Percentiles rank a stretch among this genome's conserved stretches.
phyloP scores from a whole-genome alignment of 257 asterid genomes.

The Euphrasia confusa region DNA sequence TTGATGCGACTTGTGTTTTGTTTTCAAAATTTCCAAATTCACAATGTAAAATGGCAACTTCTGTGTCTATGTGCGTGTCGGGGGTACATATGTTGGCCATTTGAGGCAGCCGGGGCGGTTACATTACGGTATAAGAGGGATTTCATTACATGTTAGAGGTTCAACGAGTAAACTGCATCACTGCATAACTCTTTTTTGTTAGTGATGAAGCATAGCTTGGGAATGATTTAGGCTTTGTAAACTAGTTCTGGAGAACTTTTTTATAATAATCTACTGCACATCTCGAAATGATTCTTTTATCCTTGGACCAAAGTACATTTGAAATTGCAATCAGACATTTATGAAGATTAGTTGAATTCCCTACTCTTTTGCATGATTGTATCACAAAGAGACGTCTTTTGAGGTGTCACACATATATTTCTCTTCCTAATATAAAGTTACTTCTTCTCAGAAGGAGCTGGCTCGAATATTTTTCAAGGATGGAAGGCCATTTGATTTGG shows the following conservation, averaged over 20 bases:
- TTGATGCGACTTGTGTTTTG: not conserved
- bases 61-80: not conserved
- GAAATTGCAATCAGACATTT: not conserved
- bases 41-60: not conserved
- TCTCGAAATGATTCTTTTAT: not conserved
- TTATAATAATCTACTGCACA: not conserved
- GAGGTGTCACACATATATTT: constrained; percentile 9
- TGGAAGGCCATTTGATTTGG: constrained; percentile 72
- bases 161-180: not conserved
- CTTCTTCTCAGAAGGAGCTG: constrained; percentile 61
- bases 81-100: not conserved
- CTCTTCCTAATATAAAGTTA: not conserved
- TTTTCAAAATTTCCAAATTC: not conserved
- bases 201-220: not conserved
- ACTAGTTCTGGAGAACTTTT: not conserved
- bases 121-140: not conserved
- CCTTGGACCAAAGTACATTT: not conserved
- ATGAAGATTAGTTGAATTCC: not conserved
- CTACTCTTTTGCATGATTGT: constrained; percentile 5
- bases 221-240: too few species aligned
- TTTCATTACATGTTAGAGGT: not conserved
- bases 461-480: constrained; percentile 70
- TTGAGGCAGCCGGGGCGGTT: not conserved
- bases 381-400: not conserved
- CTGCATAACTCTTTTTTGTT: not conserved